Evolutionary conservation across 495 filamentous ascomycete genomes (phyloP).

Genomic region (Xylaria castorea): DNA sequence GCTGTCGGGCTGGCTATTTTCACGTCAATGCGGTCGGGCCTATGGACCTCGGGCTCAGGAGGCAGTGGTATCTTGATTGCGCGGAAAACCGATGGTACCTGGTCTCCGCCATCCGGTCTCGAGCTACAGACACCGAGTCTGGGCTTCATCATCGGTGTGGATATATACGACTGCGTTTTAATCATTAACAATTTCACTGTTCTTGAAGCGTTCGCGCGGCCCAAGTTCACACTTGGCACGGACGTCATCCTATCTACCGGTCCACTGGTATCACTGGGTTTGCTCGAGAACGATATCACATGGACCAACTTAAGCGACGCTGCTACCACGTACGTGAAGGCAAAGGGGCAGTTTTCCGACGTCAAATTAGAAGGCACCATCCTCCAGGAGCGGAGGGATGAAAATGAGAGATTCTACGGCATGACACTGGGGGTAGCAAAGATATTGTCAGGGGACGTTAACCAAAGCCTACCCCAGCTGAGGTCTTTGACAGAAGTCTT

Average conservation of each 20-base stretch:
- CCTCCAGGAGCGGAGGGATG: conserved; percentile 82
- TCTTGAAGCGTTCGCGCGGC: conserved; percentile 77
- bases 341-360: conserved; percentile 80
- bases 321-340: conserved; percentile 88
- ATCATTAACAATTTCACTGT: conserved; percentile 86
- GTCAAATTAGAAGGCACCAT: conserved; percentile 85
- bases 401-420: conserved; percentile 88
- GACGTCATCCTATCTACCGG: conserved; percentile 80
- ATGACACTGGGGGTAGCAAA: conserved; percentile 76
- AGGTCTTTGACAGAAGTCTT: conserved; percentile 76
- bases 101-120: conserved; percentile 88
- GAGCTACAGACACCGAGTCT: conserved; percentile 84
- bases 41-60: conserved; percentile 89
- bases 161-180: conserved; percentile 92
- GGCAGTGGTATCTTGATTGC: conserved; percentile 83
- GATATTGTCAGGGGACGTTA: conserved; percentile 80
- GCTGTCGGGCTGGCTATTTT: conserved; percentile 90
- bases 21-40: conserved; percentile 89
- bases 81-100: conserved; percentile 79
- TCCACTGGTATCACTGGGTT: conserved; percentile 75
- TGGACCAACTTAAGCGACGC: conserved; percentile 65
- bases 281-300: conserved; percentile 76
- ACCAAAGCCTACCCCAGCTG: conserved; percentile 69
- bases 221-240: conserved; percentile 77
- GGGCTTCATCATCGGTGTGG: conserved; percentile 88